These are phyloP conservation scores for Pochonia chlamydosporia DNA, from an alignment of 2,329 filamentous ascomycete genomes.

Conservation along the genomic window DNA sequence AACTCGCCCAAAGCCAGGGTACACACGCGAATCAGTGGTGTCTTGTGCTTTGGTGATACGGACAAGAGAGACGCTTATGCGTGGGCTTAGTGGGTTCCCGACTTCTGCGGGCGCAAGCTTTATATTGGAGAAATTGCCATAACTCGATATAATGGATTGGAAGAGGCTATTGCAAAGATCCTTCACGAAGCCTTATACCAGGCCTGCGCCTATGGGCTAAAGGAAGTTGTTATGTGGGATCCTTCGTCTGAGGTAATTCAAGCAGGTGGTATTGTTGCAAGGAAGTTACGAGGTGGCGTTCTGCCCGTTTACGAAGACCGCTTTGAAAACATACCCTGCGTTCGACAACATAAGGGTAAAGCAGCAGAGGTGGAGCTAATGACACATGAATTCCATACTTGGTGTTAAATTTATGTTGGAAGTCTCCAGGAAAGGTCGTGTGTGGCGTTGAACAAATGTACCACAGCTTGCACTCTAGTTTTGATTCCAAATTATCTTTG, in stretches of 20 bases:
- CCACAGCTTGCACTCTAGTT: no score
- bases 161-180: slow-evolving; percentile 9
- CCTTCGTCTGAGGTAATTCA: background rate
- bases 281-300: background rate
- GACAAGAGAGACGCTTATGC: slow-evolving; percentile 13
- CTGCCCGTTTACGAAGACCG: background rate
- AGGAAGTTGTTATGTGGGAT: background rate
- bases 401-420: background rate
- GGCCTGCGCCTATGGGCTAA: slow-evolving; percentile 16
- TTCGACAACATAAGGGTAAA: background rate
- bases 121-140: background rate
- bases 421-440: background rate
- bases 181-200: slow-evolving; percentile 17
- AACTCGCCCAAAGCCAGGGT: background rate
- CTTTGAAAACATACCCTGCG: background rate
- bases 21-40: background rate
- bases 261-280: background rate
- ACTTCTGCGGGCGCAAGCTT: background rate
- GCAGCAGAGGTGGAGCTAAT: background rate
- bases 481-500: no score
- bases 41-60: slow-evolving; percentile 15
- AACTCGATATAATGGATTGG: background rate
- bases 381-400: background rate
- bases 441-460: no score
- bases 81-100: background rate